Percentiles rank a stretch among this genome's conserved stretches.
These are phyloP conservation scores for Trichophyton schoenleinii DNA, from an alignment of 2,329 filamentous ascomycete genomes.

Conservation along the genomic window DNA sequence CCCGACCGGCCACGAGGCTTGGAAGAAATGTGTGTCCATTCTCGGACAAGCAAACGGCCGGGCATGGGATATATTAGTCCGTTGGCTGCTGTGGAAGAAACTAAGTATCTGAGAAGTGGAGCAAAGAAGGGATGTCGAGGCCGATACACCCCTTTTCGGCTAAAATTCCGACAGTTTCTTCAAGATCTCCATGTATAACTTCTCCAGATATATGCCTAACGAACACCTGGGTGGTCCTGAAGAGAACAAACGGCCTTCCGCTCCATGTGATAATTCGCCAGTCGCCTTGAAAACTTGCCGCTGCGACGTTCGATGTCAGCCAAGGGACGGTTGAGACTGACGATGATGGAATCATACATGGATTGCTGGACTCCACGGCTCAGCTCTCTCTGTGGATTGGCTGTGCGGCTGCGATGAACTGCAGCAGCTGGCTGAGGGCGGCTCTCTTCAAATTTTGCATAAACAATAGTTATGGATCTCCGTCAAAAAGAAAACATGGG, in stretches of 20 bases:
- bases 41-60: background rate
- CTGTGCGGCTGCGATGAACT: background rate
- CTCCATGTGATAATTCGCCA: background rate
- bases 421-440: background rate
- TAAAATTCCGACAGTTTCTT: too few species aligned
- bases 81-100: background rate
- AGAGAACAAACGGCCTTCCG: background rate
- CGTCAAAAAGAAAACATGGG: background rate
- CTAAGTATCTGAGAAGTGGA: background rate
- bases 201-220: background rate
- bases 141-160: too few species aligned
- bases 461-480: too few species aligned
- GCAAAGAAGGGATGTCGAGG: background rate
- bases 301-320: background rate
- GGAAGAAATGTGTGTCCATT: background rate
- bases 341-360: background rate
- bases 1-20: conserved; percentile 1
- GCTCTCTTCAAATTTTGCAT: background rate
- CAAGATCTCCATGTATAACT: background rate
- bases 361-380: background rate
- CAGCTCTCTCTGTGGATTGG: background rate
- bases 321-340: background rate
- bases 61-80: background rate
- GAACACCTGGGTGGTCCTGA: background rate
- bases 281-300: background rate